A percentile compares a stretch with the other conserved stretches of the same genome.
Conservation (phyloP, 2,329 filamentous ascomycete genomes). For the Cordyceps cateniannulata region DNA sequence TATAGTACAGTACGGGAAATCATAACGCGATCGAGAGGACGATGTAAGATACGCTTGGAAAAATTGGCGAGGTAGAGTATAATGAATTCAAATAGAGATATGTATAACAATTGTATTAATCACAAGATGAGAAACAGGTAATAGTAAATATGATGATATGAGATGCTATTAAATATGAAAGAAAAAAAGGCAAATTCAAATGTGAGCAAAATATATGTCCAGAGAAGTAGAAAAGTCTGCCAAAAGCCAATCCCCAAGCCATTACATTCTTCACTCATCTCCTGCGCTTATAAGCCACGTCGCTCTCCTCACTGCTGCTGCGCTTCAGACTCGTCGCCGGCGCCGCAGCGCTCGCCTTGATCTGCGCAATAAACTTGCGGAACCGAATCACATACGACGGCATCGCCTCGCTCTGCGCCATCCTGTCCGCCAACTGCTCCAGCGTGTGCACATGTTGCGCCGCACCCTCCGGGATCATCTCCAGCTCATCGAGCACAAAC, state of each 20-base stretch:
- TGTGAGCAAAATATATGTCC: background rate
- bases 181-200: background rate
- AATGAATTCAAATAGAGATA: too few relatives aligned
- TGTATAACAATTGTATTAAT: too few relatives aligned
- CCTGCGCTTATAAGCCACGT: constrained; percentile 17
- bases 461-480: constrained; percentile 36
- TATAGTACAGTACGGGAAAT: too few relatives aligned
- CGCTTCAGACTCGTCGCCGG: constrained; percentile 27
- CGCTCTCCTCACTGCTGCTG: constrained; percentile 17
- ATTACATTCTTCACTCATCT: background rate
- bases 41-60: too few relatives aligned
- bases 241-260: background rate
- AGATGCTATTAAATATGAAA: too few relatives aligned
- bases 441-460: constrained; percentile 36
- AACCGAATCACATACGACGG: constrained; percentile 31
- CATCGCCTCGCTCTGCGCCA: constrained; percentile 28
- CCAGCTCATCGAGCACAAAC: constrained; percentile 41
- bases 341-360: constrained; percentile 21
- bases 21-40: too few relatives aligned
- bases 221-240: background rate
- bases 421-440: constrained; percentile 25
- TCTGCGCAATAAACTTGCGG: constrained; percentile 23
- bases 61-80: too few relatives aligned
- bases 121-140: background rate
- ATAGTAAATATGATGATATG: too few relatives aligned